phyloP scores from a whole-genome alignment of 2,329 filamentous ascomycete species.

The Fusarium illudens region DNA sequence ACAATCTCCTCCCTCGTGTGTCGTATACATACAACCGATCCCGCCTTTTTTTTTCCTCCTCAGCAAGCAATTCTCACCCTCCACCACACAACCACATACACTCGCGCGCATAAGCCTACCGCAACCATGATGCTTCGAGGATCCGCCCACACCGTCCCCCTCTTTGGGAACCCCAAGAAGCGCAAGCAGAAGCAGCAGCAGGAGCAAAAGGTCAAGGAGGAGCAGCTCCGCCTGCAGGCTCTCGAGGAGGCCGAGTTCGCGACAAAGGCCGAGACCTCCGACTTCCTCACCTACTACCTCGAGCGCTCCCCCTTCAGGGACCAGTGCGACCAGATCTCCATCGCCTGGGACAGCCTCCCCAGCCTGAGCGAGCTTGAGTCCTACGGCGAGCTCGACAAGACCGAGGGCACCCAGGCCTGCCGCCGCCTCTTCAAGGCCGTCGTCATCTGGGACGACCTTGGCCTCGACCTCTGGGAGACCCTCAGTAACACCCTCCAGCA shows the following conservation, averaged over 20 bases:
- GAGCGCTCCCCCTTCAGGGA: conserved; percentile 40
- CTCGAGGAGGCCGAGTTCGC: conserved; percentile 43
- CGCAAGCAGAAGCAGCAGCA: conserved; percentile 39
- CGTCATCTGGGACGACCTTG: conserved; percentile 51
- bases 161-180: conserved; percentile 41
- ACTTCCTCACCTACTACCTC: conserved; percentile 47
- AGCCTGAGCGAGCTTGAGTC: conserved; percentile 47
- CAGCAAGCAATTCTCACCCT: background rate
- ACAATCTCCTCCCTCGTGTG: conserved; percentile 16
- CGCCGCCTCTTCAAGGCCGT: conserved; percentile 50
- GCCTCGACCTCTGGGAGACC: conserved; percentile 47
- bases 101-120: too few relatives aligned
- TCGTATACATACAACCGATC: conserved; percentile 3
- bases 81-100: background rate
- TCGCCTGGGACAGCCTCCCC: conserved; percentile 47
- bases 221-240: conserved; percentile 36
- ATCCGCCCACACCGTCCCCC: conserved; percentile 31
- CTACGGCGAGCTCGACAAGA: conserved; percentile 46
- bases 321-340: conserved; percentile 46
- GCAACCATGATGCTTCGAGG: conserved; percentile 33
- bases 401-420: conserved; percentile 48
- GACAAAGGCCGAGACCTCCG: conserved; percentile 43
- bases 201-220: conserved; percentile 33
- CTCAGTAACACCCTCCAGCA: conserved; percentile 32
- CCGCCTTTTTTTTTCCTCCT: conserved; percentile 1